These are phyloP conservation scores for Lepiota venenata DNA, from an alignment of 768 basidiomycete genomes.

Conservation along the genomic window DNA sequence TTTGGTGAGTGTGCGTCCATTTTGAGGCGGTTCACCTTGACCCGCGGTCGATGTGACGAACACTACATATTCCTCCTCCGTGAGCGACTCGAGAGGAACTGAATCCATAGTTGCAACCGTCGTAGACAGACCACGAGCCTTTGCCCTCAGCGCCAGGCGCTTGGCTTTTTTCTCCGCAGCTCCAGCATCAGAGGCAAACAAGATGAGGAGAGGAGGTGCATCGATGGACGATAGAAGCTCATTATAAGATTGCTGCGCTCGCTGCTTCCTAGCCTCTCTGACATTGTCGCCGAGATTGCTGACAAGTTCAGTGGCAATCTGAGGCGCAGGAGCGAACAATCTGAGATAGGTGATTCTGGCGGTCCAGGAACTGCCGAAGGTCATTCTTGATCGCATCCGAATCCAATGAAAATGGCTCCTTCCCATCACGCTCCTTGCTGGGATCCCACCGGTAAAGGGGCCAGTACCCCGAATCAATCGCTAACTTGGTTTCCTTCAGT, in stretches of 20 bases:
- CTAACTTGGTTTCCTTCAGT: conserved; percentile 96
- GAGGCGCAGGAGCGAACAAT: conserved; percentile 78
- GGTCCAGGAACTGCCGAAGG: conserved; percentile 88
- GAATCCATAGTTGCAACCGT: conserved; percentile 81
- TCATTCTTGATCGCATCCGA: conserved; percentile 94
- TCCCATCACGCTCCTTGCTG: conserved; percentile 64
- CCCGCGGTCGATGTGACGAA: conserved; percentile 94
- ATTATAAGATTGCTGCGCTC: conserved; percentile 81
- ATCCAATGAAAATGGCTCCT: conserved; percentile 90
- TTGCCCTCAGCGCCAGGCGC: conserved; percentile 76
- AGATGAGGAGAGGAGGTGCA: conserved; percentile 80
- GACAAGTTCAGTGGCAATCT: conserved; percentile 80
- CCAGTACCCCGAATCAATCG: conserved; percentile 97
- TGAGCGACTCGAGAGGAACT: conserved; percentile 68
- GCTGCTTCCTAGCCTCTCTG: conserved; percentile 76
- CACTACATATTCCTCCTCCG: conserved; percentile 72
- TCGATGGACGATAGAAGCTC: conserved; percentile 82
- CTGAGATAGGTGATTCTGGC: conserved; percentile 95
- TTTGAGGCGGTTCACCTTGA: conserved; percentile 97
- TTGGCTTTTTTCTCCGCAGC: conserved; percentile 97
- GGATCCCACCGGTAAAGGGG: conserved; percentile 99
- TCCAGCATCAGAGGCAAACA: conserved; percentile 96
- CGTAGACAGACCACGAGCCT: conserved; percentile 77
- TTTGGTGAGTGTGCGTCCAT: conserved; percentile 89
- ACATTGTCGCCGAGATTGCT: conserved; percentile 81